Evolutionary conservation across 1,284 basidiomycete species (phyloP).

Genomic region (Wolfiporia cocos): DNA sequence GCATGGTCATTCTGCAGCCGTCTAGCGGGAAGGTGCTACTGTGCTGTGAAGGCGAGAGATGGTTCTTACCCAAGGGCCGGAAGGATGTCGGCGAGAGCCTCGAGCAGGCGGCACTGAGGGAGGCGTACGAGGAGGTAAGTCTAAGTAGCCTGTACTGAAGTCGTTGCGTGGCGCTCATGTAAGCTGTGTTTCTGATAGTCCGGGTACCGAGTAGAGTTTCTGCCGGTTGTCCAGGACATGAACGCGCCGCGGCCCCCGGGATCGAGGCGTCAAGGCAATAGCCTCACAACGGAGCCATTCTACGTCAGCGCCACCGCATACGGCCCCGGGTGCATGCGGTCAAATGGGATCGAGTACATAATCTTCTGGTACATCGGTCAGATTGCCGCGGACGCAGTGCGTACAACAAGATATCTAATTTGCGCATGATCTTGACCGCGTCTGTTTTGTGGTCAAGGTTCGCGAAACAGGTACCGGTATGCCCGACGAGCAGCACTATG

Average conservation of each 20-base stretch:
- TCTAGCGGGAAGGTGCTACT: constrained; percentile 34
- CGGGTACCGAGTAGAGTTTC: constrained; percentile 42
- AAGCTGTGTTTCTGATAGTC: too few relatives aligned
- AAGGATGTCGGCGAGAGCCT: constrained; percentile 59
- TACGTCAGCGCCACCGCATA: constrained; percentile 33
- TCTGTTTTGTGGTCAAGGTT: constrained; percentile 26
- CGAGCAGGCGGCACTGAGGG: constrained; percentile 50
- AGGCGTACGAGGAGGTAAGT: constrained; percentile 64
- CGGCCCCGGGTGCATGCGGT: constrained; percentile 13
- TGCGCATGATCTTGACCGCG: neutral
- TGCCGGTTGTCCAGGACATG: constrained; percentile 36
- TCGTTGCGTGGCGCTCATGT: too few relatives aligned
- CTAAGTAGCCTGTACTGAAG: too few relatives aligned
- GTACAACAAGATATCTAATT: constrained; percentile 18
- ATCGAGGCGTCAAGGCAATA: too few relatives aligned
- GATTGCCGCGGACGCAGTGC: constrained; percentile 45
- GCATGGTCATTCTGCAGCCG: constrained; percentile 57
- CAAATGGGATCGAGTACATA: constrained; percentile 47
- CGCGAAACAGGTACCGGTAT: constrained; percentile 45
- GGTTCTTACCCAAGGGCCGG: constrained; percentile 56
- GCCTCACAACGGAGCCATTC: constrained; percentile 48
- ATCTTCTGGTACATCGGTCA: constrained; percentile 47
- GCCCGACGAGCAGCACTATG: constrained; percentile 46
- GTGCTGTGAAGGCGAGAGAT: constrained; percentile 31
- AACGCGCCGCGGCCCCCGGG: constrained; percentile 34